phyloP scores from a whole-genome alignment of 2,329 filamentous ascomycete genomes.

The Colletotrichum lentis region DNA sequence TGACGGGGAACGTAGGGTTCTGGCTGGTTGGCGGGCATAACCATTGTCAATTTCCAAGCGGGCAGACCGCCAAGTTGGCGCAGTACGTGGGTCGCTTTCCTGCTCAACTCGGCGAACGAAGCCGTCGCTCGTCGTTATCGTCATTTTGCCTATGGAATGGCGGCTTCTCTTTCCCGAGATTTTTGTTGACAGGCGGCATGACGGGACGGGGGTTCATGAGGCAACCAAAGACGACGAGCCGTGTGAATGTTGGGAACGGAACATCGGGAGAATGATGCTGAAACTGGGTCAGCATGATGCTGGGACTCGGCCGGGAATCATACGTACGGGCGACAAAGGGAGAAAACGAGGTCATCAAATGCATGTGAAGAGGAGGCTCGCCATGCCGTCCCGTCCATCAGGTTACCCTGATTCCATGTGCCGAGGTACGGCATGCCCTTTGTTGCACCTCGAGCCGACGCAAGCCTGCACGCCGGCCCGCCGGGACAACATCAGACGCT shows the following conservation, averaged over 20 bases:
- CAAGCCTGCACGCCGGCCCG: not conserved
- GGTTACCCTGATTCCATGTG: not conserved
- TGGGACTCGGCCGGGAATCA: not conserved
- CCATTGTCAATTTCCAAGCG: constrained; percentile 64
- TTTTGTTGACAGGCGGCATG: not conserved
- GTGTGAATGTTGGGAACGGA: constrained; percentile 1
- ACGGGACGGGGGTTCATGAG: not conserved
- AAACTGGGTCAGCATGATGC: too few species aligned
- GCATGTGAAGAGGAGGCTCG: constrained; percentile 10
- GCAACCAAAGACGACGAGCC: not conserved
- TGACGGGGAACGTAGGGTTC: constrained; percentile 64
- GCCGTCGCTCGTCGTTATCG: constrained; percentile 13
- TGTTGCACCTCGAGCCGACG: not conserved
- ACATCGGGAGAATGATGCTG: not conserved
- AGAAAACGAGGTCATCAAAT: not conserved
- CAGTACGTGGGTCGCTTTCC: constrained; percentile 64
- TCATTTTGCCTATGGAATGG: constrained; percentile 26
- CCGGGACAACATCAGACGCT: not conserved
- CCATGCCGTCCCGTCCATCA: not conserved
- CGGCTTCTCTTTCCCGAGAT: constrained; percentile 13
- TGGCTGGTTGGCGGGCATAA: constrained; percentile 62
- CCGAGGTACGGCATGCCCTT: not conserved
- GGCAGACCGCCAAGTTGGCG: constrained; percentile 60
- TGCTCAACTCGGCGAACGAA: constrained; percentile 41
- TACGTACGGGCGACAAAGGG: not conserved